Conservation (phyloP, 1,284 basidiomycete genomes). For the Puccinia triticina region DNA sequence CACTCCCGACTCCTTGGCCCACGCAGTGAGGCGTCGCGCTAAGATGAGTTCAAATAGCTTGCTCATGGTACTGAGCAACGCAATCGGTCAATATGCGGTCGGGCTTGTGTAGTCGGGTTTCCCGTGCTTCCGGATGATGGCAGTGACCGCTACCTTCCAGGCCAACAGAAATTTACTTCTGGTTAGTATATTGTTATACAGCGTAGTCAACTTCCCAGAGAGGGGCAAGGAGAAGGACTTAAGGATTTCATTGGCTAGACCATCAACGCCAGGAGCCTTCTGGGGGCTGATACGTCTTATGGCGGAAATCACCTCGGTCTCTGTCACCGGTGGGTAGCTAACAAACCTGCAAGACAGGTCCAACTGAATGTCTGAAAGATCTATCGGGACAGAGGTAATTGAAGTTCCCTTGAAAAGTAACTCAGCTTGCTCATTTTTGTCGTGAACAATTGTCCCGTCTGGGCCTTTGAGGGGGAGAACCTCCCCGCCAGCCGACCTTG, state of each 20-base stretch:
- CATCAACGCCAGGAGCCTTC: slow-evolving; percentile 14
- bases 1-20: not conserved
- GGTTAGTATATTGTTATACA: not conserved
- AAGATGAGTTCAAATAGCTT: not conserved
- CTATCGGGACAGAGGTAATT: not conserved
- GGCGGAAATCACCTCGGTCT: not conserved
- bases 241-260: not conserved
- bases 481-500: too few relatives aligned
- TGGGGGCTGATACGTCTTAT: not conserved
- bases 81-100: slow-evolving; percentile 13
- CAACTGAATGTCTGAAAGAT: not conserved
- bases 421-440: not conserved
- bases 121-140: not conserved
- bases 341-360: too few relatives aligned
- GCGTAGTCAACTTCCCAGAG: not conserved
- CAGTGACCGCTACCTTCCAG: slow-evolving; percentile 15
- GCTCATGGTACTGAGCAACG: too few relatives aligned
- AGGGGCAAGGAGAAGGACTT: not conserved
- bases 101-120: not conserved
- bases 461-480: not conserved
- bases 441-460: not conserved
- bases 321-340: not conserved
- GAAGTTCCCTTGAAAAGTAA: not conserved
- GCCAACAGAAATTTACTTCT: not conserved
- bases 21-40: not conserved